Conservation (phyloP, 1,139 yeast genomes). For the Suhomyces yuchorum region DNA sequence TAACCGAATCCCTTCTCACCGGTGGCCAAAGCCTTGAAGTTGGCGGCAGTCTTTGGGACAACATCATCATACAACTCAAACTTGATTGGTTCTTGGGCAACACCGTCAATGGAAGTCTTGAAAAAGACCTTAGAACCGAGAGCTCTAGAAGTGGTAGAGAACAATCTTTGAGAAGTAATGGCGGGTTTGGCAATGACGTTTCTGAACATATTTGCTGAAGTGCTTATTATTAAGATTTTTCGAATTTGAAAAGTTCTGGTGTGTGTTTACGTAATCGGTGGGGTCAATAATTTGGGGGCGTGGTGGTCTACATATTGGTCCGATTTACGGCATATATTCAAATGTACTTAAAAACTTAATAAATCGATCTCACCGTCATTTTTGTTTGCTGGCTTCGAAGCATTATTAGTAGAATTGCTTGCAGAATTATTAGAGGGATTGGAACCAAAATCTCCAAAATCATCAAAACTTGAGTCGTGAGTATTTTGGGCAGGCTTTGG, state of each 20-base stretch:
- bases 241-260: conserved; percentile 1
- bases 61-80: conserved; percentile 78
- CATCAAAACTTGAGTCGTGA: conserved; percentile 8
- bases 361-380: conserved; percentile 41
- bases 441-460: conserved; percentile 14
- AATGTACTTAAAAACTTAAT: conserved; percentile 37
- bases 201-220: conserved; percentile 16
- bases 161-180: conserved; percentile 26
- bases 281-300: background rate
- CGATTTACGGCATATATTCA: conserved; percentile 2
- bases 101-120: conserved; percentile 40
- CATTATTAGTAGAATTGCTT: conserved; percentile 14
- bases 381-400: conserved; percentile 11
- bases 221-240: background rate
- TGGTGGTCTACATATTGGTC: background rate
- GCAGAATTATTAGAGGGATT: conserved; percentile 14
- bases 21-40: conserved; percentile 95
- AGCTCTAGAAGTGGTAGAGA: conserved; percentile 33
- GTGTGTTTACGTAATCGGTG: background rate
- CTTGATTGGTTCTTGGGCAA: conserved; percentile 32
- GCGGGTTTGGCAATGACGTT: conserved; percentile 18
- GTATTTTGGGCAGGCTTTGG: conserved; percentile 12
- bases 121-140: conserved; percentile 40
- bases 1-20: conserved; percentile 98
- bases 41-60: conserved; percentile 97